phyloP scores from a whole-genome alignment of 2,329 filamentous ascomycete genomes.

The Aspergillus carbonarius region DNA sequence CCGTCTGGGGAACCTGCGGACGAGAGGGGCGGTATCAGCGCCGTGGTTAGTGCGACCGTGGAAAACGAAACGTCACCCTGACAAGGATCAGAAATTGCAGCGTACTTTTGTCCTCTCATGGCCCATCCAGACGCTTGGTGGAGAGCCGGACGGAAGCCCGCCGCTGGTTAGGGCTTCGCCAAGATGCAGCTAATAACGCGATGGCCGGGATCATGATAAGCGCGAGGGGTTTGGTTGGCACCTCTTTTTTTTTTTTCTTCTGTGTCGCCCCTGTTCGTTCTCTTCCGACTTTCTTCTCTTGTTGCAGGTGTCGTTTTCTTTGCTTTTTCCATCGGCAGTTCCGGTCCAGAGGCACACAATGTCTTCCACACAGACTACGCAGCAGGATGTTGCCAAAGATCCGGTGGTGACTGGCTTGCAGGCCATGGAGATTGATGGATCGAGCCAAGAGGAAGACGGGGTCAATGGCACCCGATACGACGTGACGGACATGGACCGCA shows the following conservation, averaged over 20 bases:
- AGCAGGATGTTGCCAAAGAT: not conserved
- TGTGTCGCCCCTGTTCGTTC: too few species aligned
- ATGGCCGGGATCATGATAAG: too few species aligned
- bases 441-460: not conserved
- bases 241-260: too few species aligned
- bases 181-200: too few species aligned
- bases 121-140: not conserved
- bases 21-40: too few species aligned
- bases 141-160: not conserved
- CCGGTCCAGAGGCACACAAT: not conserved
- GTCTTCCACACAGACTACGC: not conserved
- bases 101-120: not conserved
- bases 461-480: slow-evolving; percentile 13
- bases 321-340: not conserved
- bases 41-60: not conserved
- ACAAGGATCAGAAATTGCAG: not conserved
- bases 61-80: not conserved
- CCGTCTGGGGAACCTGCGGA: too few species aligned
- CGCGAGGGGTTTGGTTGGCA: too few species aligned
- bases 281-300: not conserved
- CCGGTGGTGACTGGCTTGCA: not conserved
- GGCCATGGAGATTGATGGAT: slow-evolving; percentile 7
- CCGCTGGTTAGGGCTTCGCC: not conserved
- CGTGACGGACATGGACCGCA: slow-evolving; percentile 30
- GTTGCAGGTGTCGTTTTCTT: not conserved